phyloP scores from a whole-genome alignment of 768 basidiomycete species.

The Mycena galericulata region DNA sequence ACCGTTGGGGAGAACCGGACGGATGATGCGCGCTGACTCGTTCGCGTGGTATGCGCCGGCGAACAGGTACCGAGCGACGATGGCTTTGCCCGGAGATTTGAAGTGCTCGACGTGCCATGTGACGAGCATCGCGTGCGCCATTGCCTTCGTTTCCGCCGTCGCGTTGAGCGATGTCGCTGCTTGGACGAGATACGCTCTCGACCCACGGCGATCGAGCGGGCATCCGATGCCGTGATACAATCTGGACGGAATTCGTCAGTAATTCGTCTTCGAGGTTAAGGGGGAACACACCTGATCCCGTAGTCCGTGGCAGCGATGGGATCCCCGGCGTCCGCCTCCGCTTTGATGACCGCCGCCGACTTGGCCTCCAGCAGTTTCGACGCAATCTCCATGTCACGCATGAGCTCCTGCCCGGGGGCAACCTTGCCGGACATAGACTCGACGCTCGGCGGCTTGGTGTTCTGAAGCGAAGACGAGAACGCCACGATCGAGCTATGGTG shows the following conservation, averaged over 20 bases:
- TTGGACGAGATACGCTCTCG: conserved; percentile 1
- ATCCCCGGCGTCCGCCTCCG: not conserved
- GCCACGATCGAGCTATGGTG: not conserved
- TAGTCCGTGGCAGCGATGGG: not conserved
- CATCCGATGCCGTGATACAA: not conserved
- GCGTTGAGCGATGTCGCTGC: not conserved
- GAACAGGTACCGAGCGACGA: not conserved
- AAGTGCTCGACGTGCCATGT: not conserved
- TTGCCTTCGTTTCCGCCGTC: not conserved
- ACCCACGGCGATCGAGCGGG: not conserved
- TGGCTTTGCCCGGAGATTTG: not conserved
- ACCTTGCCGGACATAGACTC: not conserved
- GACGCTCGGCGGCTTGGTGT: not conserved
- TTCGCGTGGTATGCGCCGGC: not conserved
- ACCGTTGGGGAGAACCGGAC: not conserved
- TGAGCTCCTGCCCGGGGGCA: too few species aligned
- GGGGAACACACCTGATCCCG: not conserved
- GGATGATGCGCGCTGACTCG: not conserved
- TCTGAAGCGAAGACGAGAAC: not conserved
- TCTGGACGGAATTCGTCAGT: not conserved
- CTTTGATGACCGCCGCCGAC: not conserved
- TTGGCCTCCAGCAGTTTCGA: not conserved
- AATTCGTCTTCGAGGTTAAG: too few species aligned
- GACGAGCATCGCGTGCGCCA: conserved; percentile 2
- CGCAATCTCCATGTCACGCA: not conserved